Evolutionary conservation across 768 basidiomycete genomes (phyloP).

Genomic region (Lactarius sp.): DNA sequence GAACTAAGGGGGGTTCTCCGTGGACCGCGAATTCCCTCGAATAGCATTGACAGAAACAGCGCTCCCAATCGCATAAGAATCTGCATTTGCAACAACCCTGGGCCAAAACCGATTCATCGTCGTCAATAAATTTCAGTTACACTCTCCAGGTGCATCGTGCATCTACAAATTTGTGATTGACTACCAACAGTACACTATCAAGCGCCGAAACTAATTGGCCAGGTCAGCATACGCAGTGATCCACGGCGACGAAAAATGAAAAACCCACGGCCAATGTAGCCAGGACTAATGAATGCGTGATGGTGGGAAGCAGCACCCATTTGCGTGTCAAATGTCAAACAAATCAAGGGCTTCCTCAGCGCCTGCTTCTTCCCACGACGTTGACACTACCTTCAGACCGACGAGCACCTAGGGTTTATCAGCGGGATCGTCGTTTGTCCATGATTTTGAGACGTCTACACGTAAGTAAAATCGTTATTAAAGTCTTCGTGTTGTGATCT

Average conservation of each 20-base stretch:
- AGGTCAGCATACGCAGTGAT: background rate
- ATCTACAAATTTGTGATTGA: background rate
- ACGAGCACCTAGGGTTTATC: background rate
- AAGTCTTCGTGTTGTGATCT: slow-evolving; percentile 2
- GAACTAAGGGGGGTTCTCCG: too few relatives aligned
- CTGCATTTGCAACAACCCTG: background rate
- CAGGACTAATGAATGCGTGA: too few relatives aligned
- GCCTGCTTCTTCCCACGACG: background rate
- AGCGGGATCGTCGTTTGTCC: background rate
- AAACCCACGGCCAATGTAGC: too few relatives aligned
- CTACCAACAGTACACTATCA: background rate
- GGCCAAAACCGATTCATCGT: background rate
- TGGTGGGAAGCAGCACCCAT: too few relatives aligned
- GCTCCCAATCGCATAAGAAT: too few relatives aligned
- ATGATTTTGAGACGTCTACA: background rate
- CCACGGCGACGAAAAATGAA: background rate
- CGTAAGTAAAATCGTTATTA: background rate
- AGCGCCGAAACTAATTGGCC: background rate
- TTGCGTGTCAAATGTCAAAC: too few relatives aligned
- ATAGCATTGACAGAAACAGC: too few relatives aligned
- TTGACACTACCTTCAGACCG: background rate
- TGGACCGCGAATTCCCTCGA: too few relatives aligned
- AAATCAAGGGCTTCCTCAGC: too few relatives aligned
- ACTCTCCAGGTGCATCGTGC: too few relatives aligned
- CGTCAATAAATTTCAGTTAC: background rate